Evolutionary conservation across 2,329 filamentous ascomycete species (phyloP).

Genomic region (Fusarium piperis): DNA sequence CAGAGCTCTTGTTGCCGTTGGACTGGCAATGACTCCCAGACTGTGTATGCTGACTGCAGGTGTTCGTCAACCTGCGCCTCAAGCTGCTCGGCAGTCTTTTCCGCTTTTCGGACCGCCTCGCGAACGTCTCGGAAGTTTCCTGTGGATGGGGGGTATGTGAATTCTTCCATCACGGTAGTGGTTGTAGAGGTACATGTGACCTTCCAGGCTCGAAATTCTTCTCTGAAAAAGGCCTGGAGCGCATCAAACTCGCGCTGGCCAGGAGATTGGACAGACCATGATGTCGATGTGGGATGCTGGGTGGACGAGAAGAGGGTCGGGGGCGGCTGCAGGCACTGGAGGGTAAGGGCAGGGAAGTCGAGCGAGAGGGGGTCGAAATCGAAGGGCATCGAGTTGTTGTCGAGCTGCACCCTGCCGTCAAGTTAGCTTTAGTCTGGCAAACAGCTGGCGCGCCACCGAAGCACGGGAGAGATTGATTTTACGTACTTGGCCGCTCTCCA

Average conservation of each 20-base stretch:
- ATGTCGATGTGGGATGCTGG: slow-evolving; percentile 79
- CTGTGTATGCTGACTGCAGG: slow-evolving; percentile 77
- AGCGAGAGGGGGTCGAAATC: slow-evolving; percentile 88
- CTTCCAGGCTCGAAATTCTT: slow-evolving; percentile 75
- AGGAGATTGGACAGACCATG: slow-evolving; percentile 84
- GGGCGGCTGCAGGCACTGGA: slow-evolving; percentile 82
- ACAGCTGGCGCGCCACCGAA: not conserved
- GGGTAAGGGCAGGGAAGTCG: slow-evolving; percentile 85
- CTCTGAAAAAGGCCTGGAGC: slow-evolving; percentile 71
- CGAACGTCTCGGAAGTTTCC: slow-evolving; percentile 54
- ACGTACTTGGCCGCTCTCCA: slow-evolving; percentile 84
- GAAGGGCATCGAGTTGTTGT: slow-evolving; percentile 67
- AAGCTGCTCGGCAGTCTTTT: slow-evolving; percentile 65
- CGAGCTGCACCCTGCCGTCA: slow-evolving; percentile 60
- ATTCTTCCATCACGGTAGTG: slow-evolving; percentile 61
- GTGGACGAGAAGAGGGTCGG: slow-evolving; percentile 84
- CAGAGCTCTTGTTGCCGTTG: slow-evolving; percentile 68
- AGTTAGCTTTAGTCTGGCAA: slow-evolving; percentile 19
- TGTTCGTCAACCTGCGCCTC: slow-evolving; percentile 79
- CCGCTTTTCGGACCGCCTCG: slow-evolving; percentile 59
- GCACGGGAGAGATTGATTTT: not conserved
- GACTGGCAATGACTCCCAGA: slow-evolving; percentile 74
- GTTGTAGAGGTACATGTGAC: slow-evolving; percentile 61
- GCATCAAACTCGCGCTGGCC: slow-evolving; percentile 78
- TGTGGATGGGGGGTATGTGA: slow-evolving; percentile 57